Evolutionary conservation across 2,329 filamentous ascomycete species (phyloP).

Genomic region (Exserohilum rostratum): DNA sequence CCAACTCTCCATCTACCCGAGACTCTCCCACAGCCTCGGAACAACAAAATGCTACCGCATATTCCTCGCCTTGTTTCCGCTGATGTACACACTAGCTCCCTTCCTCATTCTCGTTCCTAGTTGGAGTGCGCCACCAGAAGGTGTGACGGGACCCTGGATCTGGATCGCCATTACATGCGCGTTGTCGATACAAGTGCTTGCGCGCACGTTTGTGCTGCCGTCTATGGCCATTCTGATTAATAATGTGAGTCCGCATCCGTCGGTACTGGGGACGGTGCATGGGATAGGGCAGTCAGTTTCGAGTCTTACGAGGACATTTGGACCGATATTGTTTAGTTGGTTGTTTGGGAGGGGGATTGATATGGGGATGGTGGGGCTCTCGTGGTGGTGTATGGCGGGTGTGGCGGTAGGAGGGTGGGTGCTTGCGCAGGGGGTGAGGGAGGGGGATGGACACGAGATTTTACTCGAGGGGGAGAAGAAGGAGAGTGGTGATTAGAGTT

Average conservation of each 20-base stretch:
- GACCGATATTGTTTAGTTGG: slow-evolving; percentile 65
- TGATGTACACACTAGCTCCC: slow-evolving; percentile 53
- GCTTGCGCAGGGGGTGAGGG: slow-evolving; percentile 62
- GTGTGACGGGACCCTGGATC: slow-evolving; percentile 49
- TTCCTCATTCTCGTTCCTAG: slow-evolving; percentile 54
- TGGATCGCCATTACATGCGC: slow-evolving; percentile 53
- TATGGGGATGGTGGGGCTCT: slow-evolving; percentile 62
- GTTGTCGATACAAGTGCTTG: slow-evolving; percentile 54
- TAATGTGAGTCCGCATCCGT: slow-evolving; percentile 60
- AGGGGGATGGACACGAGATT: slow-evolving; percentile 70
- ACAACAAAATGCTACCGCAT: slow-evolving; percentile 50
- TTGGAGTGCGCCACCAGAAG: slow-evolving; percentile 45
- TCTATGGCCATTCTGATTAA: slow-evolving; percentile 60
- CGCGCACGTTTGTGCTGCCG: slow-evolving; percentile 60
- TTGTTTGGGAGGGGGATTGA: slow-evolving; percentile 66
- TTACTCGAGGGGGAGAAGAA: slow-evolving; percentile 58
- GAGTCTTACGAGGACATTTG: slow-evolving; percentile 64
- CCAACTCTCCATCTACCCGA: slow-evolving; percentile 55
- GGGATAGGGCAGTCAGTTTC: slow-evolving; percentile 65
- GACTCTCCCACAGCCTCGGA: slow-evolving; percentile 50
- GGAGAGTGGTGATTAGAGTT: neutral
- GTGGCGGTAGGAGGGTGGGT: slow-evolving; percentile 58
- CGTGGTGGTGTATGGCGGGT: slow-evolving; percentile 63
- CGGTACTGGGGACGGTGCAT: slow-evolving; percentile 62
- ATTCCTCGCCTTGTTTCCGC: slow-evolving; percentile 52